Base-by-base conservation (phyloP, 345 rosid genomes). In the Corchorus capsularis region DNA sequence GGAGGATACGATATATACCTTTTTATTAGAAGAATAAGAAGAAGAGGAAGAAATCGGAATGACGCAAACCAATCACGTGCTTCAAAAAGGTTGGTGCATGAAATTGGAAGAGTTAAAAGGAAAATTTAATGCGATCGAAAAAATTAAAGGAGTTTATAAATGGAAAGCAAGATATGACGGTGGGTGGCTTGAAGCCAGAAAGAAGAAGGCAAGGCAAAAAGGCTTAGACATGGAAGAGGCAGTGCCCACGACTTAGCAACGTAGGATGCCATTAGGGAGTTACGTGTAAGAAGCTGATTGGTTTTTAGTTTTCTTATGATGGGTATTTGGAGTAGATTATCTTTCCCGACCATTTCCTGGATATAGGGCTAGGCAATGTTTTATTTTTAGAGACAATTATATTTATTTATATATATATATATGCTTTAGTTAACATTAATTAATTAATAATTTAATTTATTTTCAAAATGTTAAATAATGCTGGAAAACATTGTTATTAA, bases 161-260 rank as follows among this genome's bases (percentile, higher is more conserved):
- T 32, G 62, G 43, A 35, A 34, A 62, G 19, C 57, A 60, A 68
- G 73, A 63, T 75, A 75, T 78, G 79, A 79, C 71, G 78, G 78
- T 75, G 75, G 81, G 78, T 78, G 82, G 67, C 72, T 69, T 69
- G 69, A 71, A 15, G 71, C 70, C 55, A 53, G 72, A 32, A 10
- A 68, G 73, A 66, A 75, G 83, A 55, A 69, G 10, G 65, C 70
- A 50, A 27, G 27, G 27, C 27, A 27, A 27, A 17, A n/a, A 35
- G 73, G 60, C 73, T 27, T 49, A 57, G 46, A 52, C 73, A 53
- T 69, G 73, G 73, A 53, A 4, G 71, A 67, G 71, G 57, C 53
- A 65, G 52, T 19, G 70, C 52, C 53, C 70, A 68, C 56, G 56
- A 68, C 43, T 68, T 47, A 3, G 39, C 41, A 3, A 68, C 72